These are phyloP conservation scores for Cucurbita moschata DNA, from an alignment of 306 rosid species.

Conservation along the genomic window DNA sequence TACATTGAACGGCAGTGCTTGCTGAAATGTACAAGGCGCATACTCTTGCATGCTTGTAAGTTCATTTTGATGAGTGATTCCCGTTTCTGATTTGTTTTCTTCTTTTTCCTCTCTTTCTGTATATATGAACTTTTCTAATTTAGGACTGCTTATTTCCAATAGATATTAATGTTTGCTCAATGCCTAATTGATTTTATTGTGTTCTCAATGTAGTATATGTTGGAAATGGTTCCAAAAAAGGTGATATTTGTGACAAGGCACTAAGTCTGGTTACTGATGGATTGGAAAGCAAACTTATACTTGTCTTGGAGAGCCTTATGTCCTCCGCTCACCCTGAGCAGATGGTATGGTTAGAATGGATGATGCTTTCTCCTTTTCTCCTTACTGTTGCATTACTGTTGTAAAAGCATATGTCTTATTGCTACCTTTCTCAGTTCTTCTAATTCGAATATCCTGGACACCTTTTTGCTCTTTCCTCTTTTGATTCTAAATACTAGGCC, in stretches of 20 bases:
- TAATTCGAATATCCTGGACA: no score
- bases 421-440: no score
- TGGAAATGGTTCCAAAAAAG: constrained; percentile 33
- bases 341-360: constrained; percentile 38
- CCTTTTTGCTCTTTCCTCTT: no score
- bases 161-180: not conserved
- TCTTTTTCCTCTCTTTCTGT: not conserved
- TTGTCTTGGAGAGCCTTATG: constrained; percentile 39
- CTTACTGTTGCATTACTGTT: constrained; percentile 5
- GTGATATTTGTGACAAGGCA: constrained; percentile 44
- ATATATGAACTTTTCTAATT: not conserved
- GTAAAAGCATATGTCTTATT: not conserved
- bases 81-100: not conserved
- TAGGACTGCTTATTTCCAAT: not conserved
- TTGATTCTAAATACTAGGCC: no score
- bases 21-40: constrained; percentile 75
- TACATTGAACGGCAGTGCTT: constrained; percentile 86
- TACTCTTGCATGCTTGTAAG: constrained; percentile 80
- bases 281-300: constrained; percentile 54
- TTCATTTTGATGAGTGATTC: constrained; percentile 10
- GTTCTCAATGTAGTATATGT: constrained; percentile 48
- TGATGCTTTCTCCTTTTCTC: not conserved
- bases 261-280: constrained; percentile 56
- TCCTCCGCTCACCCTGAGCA: constrained; percentile 54
- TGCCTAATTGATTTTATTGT: not conserved